Percentiles rank a stretch among this genome's conserved stretches.
phyloP scores from a whole-genome alignment of 306 rosid species.

The Fagus sylvatica region DNA sequence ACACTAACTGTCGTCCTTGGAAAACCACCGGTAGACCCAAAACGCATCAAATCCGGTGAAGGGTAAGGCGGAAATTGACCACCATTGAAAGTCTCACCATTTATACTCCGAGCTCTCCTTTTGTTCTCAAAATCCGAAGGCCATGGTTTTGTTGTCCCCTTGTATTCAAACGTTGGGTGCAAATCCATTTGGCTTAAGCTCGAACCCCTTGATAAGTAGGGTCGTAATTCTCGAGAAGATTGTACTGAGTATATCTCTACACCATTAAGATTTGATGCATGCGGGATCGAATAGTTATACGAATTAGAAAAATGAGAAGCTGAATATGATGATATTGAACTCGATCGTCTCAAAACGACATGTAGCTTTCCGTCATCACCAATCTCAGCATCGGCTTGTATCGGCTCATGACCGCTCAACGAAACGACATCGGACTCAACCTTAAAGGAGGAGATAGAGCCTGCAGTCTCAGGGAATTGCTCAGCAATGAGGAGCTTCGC shows the following conservation, averaged over 20 bases:
- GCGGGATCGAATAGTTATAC: slow-evolving; percentile 57
- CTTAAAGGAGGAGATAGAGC: slow-evolving; percentile 64
- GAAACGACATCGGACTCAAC: slow-evolving; percentile 82
- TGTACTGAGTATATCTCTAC: slow-evolving; percentile 87
- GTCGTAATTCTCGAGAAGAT: slow-evolving; percentile 52
- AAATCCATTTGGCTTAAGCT: slow-evolving; percentile 80
- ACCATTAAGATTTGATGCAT: slow-evolving; percentile 76
- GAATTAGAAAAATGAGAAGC: too few relatives aligned
- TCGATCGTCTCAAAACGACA: slow-evolving; percentile 56
- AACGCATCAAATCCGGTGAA: slow-evolving; percentile 69
- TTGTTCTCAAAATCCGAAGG: slow-evolving; percentile 71
- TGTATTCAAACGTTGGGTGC: slow-evolving; percentile 72
- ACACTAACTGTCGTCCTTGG: slow-evolving; percentile 43
- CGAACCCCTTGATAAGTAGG: slow-evolving; percentile 52
- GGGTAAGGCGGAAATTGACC: slow-evolving; percentile 50
- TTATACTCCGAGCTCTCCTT: slow-evolving; percentile 67
- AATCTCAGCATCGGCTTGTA: slow-evolving; percentile 70
- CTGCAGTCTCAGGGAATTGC: slow-evolving; percentile 85
- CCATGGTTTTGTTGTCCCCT: slow-evolving; percentile 76
- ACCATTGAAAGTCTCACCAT: slow-evolving; percentile 65
- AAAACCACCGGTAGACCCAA: slow-evolving; percentile 53
- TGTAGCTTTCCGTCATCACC: slow-evolving; percentile 86
- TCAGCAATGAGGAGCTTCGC: slow-evolving; percentile 72
- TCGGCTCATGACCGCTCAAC: slow-evolving; percentile 62
- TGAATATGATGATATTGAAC: too few relatives aligned